Base-by-base conservation (phyloP, 1,139 yeast genomes). In the Protomyces inouyei region DNA sequence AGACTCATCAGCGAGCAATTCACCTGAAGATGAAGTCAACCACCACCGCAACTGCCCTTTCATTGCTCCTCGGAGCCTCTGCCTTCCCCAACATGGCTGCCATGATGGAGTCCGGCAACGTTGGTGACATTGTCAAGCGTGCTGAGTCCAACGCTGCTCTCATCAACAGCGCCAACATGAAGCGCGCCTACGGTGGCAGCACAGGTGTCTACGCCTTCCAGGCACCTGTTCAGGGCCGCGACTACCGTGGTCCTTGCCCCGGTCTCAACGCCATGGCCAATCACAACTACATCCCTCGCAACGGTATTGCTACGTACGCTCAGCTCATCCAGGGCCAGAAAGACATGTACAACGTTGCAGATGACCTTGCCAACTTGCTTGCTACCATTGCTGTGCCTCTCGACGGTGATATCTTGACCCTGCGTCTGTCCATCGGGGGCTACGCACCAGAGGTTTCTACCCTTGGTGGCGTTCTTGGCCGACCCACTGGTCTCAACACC, bases 221-320 rank as follows among this genome's bases (percentile, higher is more conserved):
- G 25, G 56, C 55, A 14, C 63, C 63, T n/a, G 18, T 28, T 12
- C 38, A 46, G n/a, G 55, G 56, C 14, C 57, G 63, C 18, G 63
- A 59, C 45, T 45, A 59, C 43, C 63, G 63, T 32, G 63, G 63
- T 16, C 63, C 63, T n/a, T 59, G 63, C 40, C 63, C 63, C 4
- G 63, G 63, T 2, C 57, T 59, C 37, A 59, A 59, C 28, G 46
- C 57, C 16, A 55, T 55, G 16, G 63, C 63, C 43, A 59, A 59
- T 25, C 63, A 59, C 53, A 55, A 55, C 14, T 59, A 59, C 45
- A 48, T 59, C 18, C 63, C 63, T 8, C 63, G 54, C 53, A 59
- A 52, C 53, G 63, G 63, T 52, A 48, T 59, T 40, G 63, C 57
- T 14, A 52, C 63, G 28, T 59, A 52, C 25, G 63, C 56, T 8